Evolutionary conservation across 2,329 filamentous ascomycete genomes (phyloP), one percentile per base, ranked within the genome.

Genomic region (Aspergillus alliaceus): DNA sequence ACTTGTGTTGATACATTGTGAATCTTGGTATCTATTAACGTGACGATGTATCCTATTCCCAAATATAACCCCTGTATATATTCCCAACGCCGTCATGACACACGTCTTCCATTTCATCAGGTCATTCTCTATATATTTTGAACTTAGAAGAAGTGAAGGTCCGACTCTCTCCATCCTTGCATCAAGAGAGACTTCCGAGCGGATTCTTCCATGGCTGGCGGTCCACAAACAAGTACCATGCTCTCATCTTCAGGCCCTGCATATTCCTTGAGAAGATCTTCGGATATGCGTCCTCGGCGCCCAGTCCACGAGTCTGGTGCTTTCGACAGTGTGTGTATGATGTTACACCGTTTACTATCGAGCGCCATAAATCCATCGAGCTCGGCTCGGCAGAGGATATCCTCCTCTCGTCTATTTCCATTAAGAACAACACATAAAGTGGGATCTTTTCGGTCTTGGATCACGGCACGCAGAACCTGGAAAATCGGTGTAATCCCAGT

Each of bases 401-500:
- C 93, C 61, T 89, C 86, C 53, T 90, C 84, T 6, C 80, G 69
- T 12, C 90, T 79, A 66, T 97, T 97, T 0, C 91, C 91, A 66
- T 96, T 82, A 0, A 97, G 77, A 0, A 97, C 81, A 1, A 89
- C 75, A 67, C 91, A 96, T 2, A 72, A 76, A 0, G 90, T 95
- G 8, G 72, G 63, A 67, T 93, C 90, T 0, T 78, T 70, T 1
- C 70, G 64, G 60, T 93, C 85, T 46, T 82, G 79, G 72, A 92
- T 82, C 0, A 96, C 84, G 0, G 90, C 88, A 6, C 90, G 81
- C 52, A 96, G 78, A 3, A 96, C 90, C 68, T 95, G 90, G 70
- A 88, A 95, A 61, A 96, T 90, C 0, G 93, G 93, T n/a, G 93
- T 96, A 67, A 97, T 89, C 1, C 93, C 93, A n/a, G 86, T 90